Base-by-base conservation (phyloP, 2,329 filamentous ascomycete species). In the Epichloe sylvatica region DNA sequence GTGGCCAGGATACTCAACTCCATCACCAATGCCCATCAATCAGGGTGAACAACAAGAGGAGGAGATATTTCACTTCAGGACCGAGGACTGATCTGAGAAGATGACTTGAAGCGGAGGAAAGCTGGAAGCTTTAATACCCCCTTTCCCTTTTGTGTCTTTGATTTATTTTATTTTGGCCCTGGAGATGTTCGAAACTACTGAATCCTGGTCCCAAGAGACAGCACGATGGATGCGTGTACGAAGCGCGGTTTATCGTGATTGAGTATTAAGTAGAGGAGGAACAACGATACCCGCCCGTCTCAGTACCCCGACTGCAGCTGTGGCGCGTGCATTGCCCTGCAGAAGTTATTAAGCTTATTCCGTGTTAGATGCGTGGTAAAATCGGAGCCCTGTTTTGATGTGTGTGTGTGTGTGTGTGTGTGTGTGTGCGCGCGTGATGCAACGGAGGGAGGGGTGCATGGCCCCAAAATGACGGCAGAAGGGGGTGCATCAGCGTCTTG, bases 1-100 rank as follows among this genome's bases (percentile, higher is more conserved):
- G n/a, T 13, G 5, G 34, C 45, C 34, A 60, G 55, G 45, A 39
- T 57, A 36, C 52, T 61, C 45, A 56, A 53, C 46, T 60, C 56
- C 43, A 56, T 60, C 19, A 59, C 58, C 47, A 55, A 59, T 49
- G 33, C 50, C 17, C 43, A 51, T 35, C 52, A 55, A 36, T 35
- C 48, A 47, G 49, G 36, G n/a, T 57, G 45, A 51, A 23, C 40
- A 51, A 23, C 37, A 17, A 33, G 23, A 21, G 35, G 36, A 19
- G 30, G 39, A 45, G 17, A 9, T 11, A 17, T 15, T 41, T 25
- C 12, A 44, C 34, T 23, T 39, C 21, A 35, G 17, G 13, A 44
- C 6, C 17, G 34, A 45, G 34, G 33, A 30, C 15, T 33, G 41
- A 12, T 21, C 11, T 11, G 21, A 17, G 15, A 17, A 33, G 41